phyloP scores from a whole-genome alignment of 2,329 filamentous ascomycete genomes.

The Penicillium sp. region DNA sequence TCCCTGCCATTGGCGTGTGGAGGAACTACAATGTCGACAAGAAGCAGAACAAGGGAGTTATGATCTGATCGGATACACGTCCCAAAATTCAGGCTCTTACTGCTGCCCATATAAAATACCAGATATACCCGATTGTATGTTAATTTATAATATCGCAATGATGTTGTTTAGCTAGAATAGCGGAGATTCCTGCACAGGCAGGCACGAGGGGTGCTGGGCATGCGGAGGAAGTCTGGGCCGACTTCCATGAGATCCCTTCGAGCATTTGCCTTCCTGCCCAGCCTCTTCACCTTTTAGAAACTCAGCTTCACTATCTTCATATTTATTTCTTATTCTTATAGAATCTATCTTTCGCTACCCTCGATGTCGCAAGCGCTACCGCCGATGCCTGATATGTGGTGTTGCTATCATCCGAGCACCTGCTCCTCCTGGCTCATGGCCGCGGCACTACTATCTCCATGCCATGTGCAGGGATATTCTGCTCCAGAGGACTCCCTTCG shows the following conservation, averaged over 20 bases:
- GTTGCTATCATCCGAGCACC: not conserved
- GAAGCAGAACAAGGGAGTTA: slow-evolving; percentile 45
- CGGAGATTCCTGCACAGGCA: not conserved
- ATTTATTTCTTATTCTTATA: not conserved
- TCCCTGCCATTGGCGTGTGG: slow-evolving; percentile 44
- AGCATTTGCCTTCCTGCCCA: not conserved
- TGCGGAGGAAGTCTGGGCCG: not conserved
- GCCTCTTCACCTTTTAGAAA: not conserved
- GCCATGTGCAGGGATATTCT: not conserved
- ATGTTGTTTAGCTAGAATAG: not conserved
- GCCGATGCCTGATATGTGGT: not conserved
- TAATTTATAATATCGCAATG: not conserved
- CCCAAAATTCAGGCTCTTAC: not conserved
- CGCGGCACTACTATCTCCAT: not conserved
- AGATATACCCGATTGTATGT: not conserved
- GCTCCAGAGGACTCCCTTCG: not conserved
- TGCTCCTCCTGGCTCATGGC: not conserved
- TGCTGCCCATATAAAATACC: not conserved
- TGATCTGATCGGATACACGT: slow-evolving; percentile 14
- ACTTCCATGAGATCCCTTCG: not conserved
- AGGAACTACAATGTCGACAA: slow-evolving; percentile 46
- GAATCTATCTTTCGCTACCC: not conserved
- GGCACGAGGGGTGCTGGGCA: not conserved
- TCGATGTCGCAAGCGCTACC: not conserved
- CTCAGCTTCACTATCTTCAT: not conserved